Evolutionary conservation across 805 yeast species (phyloP).

Genomic region (Millerago galiae): DNA sequence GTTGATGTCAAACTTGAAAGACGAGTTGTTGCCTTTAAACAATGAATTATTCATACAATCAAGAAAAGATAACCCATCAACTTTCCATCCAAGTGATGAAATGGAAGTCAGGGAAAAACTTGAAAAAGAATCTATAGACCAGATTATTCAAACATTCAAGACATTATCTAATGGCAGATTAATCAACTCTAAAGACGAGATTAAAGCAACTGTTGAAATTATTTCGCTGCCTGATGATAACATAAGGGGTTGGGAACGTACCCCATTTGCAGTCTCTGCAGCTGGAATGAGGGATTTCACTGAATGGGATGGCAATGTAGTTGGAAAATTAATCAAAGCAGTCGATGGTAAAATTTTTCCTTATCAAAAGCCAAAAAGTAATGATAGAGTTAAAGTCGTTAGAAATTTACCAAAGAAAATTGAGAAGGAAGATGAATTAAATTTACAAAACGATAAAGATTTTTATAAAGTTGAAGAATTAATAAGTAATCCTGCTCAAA

Average conservation of each 20-base stretch:
- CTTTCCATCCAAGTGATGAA: background rate
- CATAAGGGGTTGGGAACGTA: conserved; percentile 6
- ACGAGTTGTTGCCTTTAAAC: conserved; percentile 23
- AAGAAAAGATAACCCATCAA: background rate
- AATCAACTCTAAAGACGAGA: too few species aligned
- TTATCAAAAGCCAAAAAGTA: conserved; percentile 26
- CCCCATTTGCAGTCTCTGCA: conserved; percentile 5
- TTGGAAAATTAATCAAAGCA: conserved; percentile 4
- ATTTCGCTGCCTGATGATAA: conserved; percentile 2
- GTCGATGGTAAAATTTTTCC: conserved; percentile 24
- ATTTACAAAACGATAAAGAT: background rate
- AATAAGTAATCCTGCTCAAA: conserved; percentile 7
- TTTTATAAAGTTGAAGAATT: conserved; percentile 4
- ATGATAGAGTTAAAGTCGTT: background rate
- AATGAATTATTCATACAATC: background rate
- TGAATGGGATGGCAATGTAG: conserved; percentile 24
- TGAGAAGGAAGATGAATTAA: conserved; percentile 2
- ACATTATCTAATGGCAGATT: background rate
- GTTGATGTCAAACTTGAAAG: conserved; percentile 19
- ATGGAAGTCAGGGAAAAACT: background rate
- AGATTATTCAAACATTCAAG: background rate
- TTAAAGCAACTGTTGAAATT: background rate
- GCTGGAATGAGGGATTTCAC: conserved; percentile 4
- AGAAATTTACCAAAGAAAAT: background rate
- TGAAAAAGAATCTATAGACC: background rate